Conservation (phyloP, 495 filamentous ascomycete genomes). For the Daldinia grandis region DNA sequence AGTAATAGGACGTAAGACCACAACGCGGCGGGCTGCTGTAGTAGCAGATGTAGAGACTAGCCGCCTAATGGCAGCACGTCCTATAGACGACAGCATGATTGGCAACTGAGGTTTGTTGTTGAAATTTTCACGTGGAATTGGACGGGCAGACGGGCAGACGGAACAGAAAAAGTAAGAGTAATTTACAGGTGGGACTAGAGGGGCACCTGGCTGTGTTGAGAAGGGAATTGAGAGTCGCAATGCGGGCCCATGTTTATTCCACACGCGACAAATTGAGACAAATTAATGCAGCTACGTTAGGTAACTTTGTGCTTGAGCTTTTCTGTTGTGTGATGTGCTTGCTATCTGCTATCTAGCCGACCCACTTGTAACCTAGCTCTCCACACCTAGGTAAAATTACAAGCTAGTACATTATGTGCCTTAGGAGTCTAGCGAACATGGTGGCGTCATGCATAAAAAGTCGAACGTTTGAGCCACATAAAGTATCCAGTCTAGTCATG, state of each 20-base stretch:
- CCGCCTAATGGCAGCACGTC: slow-evolving; percentile 46
- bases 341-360: slow-evolving; percentile 1
- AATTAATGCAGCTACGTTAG: slow-evolving; percentile 3
- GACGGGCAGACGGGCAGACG: too few species aligned
- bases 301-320: slow-evolving; percentile 10
- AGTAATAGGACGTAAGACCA: slow-evolving; percentile 24
- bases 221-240: slow-evolving; percentile 6
- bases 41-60: slow-evolving; percentile 34
- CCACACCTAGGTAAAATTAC: slow-evolving; percentile 9
- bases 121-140: neutral
- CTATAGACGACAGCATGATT: slow-evolving; percentile 51
- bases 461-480: neutral
- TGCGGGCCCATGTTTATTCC: slow-evolving; percentile 25
- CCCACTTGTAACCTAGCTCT: neutral
- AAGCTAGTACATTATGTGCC: neutral
- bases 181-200: neutral
- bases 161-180: neutral
- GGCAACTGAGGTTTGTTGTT: slow-evolving; percentile 16
- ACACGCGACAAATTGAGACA: slow-evolving; percentile 26
- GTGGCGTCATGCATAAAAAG: neutral
- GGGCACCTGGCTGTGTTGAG: slow-evolving; percentile 4
- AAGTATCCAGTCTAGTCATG: too few species aligned
- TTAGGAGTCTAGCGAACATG: neutral
- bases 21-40: slow-evolving; percentile 27
- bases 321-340: slow-evolving; percentile 9